These are phyloP conservation scores for Nyctanthes arbortristis DNA, from an alignment of 257 asterid species.

Conservation along the genomic window DNA sequence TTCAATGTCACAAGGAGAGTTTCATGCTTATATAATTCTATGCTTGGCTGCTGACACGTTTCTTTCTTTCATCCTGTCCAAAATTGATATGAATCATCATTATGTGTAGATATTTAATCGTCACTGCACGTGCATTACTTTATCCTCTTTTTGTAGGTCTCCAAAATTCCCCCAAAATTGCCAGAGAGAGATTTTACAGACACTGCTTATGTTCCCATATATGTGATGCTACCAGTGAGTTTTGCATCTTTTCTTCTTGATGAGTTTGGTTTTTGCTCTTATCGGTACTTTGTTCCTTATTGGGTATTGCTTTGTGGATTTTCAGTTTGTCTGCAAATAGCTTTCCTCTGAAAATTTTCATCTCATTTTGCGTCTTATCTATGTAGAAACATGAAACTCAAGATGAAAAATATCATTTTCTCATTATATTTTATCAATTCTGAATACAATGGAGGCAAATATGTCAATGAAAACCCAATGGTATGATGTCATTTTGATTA, in stretches of 20 bases:
- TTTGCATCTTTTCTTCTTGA: constrained; percentile 1
- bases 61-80: neutral
- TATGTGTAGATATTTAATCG: neutral
- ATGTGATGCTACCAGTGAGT: constrained; percentile 85
- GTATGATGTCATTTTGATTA: neutral
- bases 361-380: neutral
- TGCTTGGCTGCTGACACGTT: neutral
- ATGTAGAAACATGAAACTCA: neutral
- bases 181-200: constrained; percentile 61
- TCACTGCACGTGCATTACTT: neutral
- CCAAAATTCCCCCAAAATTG: constrained; percentile 23
- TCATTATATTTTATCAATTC: neutral
- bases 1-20: neutral
- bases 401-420: neutral
- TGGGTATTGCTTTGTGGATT: neutral
- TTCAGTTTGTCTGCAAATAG: neutral
- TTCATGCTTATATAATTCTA: neutral
- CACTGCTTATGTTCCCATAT: constrained; percentile 68
- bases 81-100: neutral
- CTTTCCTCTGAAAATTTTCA: neutral
- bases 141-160: constrained; percentile 24
- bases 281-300: neutral
- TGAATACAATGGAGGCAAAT: neutral
- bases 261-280: neutral
- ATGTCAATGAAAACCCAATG: neutral